phyloP scores from a whole-genome alignment of 2,329 filamentous ascomycete species.

The Calcarisporium arbuscula region DNA sequence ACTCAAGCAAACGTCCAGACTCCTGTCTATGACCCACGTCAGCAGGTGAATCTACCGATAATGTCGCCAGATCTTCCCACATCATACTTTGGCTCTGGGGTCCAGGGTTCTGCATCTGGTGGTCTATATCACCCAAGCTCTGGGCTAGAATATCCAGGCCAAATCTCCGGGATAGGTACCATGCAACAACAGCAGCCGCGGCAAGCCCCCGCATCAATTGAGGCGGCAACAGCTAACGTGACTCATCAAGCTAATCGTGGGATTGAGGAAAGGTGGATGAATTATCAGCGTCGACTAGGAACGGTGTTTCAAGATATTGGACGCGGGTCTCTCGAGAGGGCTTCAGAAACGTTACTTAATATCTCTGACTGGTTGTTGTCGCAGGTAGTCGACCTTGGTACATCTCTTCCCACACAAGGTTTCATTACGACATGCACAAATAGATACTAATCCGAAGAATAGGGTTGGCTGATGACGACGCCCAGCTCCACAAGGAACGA shows the following conservation, averaged over 20 bases:
- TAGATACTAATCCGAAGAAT: constrained; percentile 15
- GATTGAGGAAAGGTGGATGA: constrained; percentile 63
- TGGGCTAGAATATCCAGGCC: constrained; percentile 44
- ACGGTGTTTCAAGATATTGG: constrained; percentile 67
- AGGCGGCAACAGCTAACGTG: constrained; percentile 45
- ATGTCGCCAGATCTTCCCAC: constrained; percentile 44
- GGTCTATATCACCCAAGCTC: constrained; percentile 62
- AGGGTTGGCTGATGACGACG: constrained; percentile 83
- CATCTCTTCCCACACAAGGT: constrained; percentile 17
- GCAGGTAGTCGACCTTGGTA: constrained; percentile 50
- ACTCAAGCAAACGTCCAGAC: constrained; percentile 52
- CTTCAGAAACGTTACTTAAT: constrained; percentile 45
- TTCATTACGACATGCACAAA: background rate
- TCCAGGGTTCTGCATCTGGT: constrained; percentile 42
- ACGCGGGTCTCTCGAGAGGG: constrained; percentile 41
- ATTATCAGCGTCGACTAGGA: constrained; percentile 55
- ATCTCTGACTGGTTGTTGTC: constrained; percentile 51
- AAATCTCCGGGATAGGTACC: constrained; percentile 39
- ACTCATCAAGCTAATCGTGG: constrained; percentile 50
- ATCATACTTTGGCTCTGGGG: constrained; percentile 60
- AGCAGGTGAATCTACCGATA: constrained; percentile 72
- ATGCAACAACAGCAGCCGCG: constrained; percentile 29
- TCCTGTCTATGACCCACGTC: constrained; percentile 71
- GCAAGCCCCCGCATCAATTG: constrained; percentile 26
- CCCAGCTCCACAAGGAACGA: constrained; percentile 65